Base-by-base conservation (phyloP, 2,329 filamentous ascomycete species). In the Aspergillus sp. region DNA sequence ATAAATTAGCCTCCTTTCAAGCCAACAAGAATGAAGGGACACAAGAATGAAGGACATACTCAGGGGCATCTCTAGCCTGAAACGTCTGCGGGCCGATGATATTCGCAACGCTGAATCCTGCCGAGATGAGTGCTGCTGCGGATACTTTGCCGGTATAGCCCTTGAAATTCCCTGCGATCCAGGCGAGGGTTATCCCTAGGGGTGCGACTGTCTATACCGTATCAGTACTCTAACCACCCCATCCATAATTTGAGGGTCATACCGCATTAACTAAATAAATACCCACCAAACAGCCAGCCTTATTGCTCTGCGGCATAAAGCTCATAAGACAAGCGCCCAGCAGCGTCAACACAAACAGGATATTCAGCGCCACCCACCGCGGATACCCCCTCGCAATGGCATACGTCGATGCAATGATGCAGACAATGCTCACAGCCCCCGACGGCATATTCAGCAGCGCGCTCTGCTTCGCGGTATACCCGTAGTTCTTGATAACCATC, bases 81-180 rank as follows among this genome's bases (percentile, higher is more conserved):
- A 81, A 81, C 0, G 77, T 79, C 59, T 79, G 76, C 9, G 78
- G 67, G 0, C 68, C 68, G n/a, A 70, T 68, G 51, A 70, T 68
- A 47, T 70, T 70, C 2, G 67, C 67, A 70, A 78, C 66, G 21
- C 72, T 73, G 63, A 78, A 80, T 2, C 65, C 69, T n/a, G 78
- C 72, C 3, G 79, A 72, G 2, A 79, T 66, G 8, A 81, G 60
- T 0, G 78, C 77, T 23, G 75, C 77, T 5, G 75, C 73, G 0
- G 78, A 77, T 4, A 79, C 66, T 57, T 68, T 68, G 62, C 65
- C 82, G 2, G 79, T 80, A 54, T 82, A 78, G 0, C 78, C 79
- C 8, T 77, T 78, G 40, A 77, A 75, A 54, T 82, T 82, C 4
- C 71, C 75, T 5, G 76, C 75, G 9, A 78, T 78, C 76, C 75